Conservation (phyloP, 2,329 filamentous ascomycete genomes). For the Pyrenochaeta sp. region DNA sequence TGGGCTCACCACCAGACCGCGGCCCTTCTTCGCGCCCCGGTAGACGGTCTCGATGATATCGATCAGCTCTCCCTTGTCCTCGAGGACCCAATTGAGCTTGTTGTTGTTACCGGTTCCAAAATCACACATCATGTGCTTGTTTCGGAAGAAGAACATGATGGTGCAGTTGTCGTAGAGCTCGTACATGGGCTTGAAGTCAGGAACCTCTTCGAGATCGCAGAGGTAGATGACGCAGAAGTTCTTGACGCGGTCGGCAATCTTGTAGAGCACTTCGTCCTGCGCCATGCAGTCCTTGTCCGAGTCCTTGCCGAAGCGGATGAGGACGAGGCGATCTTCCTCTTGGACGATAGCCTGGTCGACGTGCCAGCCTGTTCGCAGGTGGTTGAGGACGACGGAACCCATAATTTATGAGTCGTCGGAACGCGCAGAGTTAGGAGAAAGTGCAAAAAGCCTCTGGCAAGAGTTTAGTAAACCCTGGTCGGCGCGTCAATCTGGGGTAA, state of each 20-base stretch:
- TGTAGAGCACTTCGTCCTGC: constrained; percentile 94
- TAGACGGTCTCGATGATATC: constrained; percentile 99
- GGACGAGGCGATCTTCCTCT: constrained; percentile 87
- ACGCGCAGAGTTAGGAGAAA: no score
- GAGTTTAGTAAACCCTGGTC: no score
- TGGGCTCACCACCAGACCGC: constrained; percentile 93
- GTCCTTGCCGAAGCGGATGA: constrained; percentile 93
- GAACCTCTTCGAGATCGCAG: constrained; percentile 78
- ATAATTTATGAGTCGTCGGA: constrained; percentile 56
- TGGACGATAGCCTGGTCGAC: constrained; percentile 88
- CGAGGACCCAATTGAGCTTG: constrained; percentile 94
- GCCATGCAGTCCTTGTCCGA: constrained; percentile 80
- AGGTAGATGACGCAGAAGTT: constrained; percentile 85
- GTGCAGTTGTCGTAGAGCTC: constrained; percentile 88
- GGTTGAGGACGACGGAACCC: constrained; percentile 91
- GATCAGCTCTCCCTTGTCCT: constrained; percentile 98
- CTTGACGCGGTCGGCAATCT: constrained; percentile 90
- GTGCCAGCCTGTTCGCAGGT: constrained; percentile 93
- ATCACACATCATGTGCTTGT: constrained; percentile 99
- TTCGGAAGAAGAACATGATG: constrained; percentile 97
- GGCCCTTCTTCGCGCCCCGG: constrained; percentile 95
- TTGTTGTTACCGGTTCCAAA: constrained; percentile 98
- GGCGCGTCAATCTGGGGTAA: no score
- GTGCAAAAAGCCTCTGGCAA: no score
- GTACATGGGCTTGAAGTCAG: constrained; percentile 91